Conservation (phyloP, 805 yeast species). For the Schwanniomyces occidentalis region DNA sequence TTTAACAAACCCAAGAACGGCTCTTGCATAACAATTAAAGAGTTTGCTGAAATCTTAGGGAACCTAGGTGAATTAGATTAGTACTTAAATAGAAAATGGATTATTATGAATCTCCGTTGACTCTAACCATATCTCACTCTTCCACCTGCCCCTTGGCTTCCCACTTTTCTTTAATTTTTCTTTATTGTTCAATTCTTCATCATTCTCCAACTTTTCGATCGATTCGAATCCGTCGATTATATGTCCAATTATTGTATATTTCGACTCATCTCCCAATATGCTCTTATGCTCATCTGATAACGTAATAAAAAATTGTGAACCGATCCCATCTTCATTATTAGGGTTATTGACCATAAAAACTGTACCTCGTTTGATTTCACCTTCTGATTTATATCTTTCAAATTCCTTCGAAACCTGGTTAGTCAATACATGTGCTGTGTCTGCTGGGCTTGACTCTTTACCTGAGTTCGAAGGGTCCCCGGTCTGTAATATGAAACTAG, state of each 20-base stretch:
- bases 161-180: conserved; percentile 13
- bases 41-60: conserved; percentile 44
- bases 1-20: conserved; percentile 25
- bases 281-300: conserved; percentile 11
- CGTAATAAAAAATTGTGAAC: conserved; percentile 22
- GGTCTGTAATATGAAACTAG: conserved; percentile 19
- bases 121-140: conserved; percentile 14
- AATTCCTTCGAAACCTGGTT: neutral
- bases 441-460: conserved; percentile 13
- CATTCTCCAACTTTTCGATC: conserved; percentile 14
- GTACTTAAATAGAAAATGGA: conserved; percentile 10
- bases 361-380: conserved; percentile 13
- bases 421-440: conserved; percentile 1
- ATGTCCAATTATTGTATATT: conserved; percentile 16
- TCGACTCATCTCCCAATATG: conserved; percentile 8
- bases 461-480: conserved; percentile 22
- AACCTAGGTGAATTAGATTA: conserved; percentile 37
- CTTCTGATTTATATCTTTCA: neutral
- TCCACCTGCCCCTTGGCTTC: conserved; percentile 18
- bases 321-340: conserved; percentile 9
- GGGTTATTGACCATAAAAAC: conserved; percentile 13
- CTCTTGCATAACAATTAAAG: conserved; percentile 33
- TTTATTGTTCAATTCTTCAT: conserved; percentile 8
- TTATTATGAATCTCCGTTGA: conserved; percentile 14
- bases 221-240: conserved; percentile 19